Base-by-base conservation (phyloP, 129 eudicot genomes). In the Centella asiatica region DNA sequence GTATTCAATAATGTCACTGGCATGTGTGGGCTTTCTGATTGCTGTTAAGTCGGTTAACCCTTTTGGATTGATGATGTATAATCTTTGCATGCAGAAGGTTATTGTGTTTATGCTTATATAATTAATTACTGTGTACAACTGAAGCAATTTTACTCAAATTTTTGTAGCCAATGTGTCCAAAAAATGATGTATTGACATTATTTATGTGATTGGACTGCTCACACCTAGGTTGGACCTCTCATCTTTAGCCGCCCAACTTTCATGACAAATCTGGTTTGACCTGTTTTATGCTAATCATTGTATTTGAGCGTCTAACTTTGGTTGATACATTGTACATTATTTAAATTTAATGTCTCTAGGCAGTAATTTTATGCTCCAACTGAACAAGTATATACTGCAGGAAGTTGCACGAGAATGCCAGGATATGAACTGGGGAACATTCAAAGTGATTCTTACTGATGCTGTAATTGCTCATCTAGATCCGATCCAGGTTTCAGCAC, bases 371-470 rank as follows among this genome's bases (percentile, higher is more conserved):
- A 4, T 20, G 44, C 39, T 40, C 45, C n/a, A n/a, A n/a, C n/a
- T 32, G 19, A 48, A 66, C 57, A 33, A 51, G 22, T 59, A 48
- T 24, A 31, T 44, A 4, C 44, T 69, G 74, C 85, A 86, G 97
- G 95, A 90, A 70, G 93, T 86, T 50, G 85, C 78, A 58, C 82
- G 77, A 67, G 97, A 90, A 74, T 86, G 95, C 80, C 79, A 73
- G 24, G 79, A 75, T 69, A 86, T 90, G 95, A 90, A 62, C 70
- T 90, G 97, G 97, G 97, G 97, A 18, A 74, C 89, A 31, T 90
- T 90, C 60, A 90, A 90, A 64, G 27, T 66, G 33, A 67, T 83
- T 70, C 86, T 90, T 57, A 83, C 93, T 0, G 93, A 86, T 75
- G 95, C 97, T 74, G 64, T 90, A 74, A 56, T 90, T 56, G 83